Base-by-base conservation (phyloP, 1,139 yeast species). In the Sugiyamaella novakii region DNA sequence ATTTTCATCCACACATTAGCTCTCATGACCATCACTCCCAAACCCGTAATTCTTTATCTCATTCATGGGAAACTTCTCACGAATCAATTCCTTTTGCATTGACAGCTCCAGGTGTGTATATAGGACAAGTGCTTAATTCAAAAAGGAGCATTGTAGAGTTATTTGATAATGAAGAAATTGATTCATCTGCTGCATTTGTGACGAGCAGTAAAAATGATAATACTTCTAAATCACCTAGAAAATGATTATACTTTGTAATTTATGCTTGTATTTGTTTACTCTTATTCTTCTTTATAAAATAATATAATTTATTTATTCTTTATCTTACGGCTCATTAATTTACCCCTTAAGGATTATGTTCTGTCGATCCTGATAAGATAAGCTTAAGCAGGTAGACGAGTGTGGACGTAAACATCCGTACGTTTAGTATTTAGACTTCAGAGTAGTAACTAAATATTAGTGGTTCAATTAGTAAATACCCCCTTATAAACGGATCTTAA, bases 61-160 rank as follows among this genome's bases (percentile, higher is more conserved):
- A 12, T 7, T 42, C 46, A 11, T 42, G 46, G 46, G 30, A 41
- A 27, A 43, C 21, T 12, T 35, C 47, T 15, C 41, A 21, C 21
- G 47, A 43, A 2, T 35, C 36, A 10, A 27, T 47, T 17, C 29
- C 45, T 6, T 47, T 47, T 25, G 47, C 54, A 12, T 18, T 51
- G 14, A 48, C 52, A 6, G 49, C 52, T 3, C 49, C 54, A 12
- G 55, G 55, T 11, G 47, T 50, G 22, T 49, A 44, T 21, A 51
- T 53, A 10, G 55, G 54, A 5, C 47, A 49, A 6, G 44, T 49
- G 24, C 42, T 53, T 5, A 54, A 53, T 21, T 40, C 55, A 11
- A 53, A 48, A 29, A 38, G 53, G 25, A 53, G 55, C 27, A 6
- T 11, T 7, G 27, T 7, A 22, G 25, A 8, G 8, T 22, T 22